Evolutionary conservation across 2,329 filamentous ascomycete genomes (phyloP).

Genomic region (Penicillium verrucosum): DNA sequence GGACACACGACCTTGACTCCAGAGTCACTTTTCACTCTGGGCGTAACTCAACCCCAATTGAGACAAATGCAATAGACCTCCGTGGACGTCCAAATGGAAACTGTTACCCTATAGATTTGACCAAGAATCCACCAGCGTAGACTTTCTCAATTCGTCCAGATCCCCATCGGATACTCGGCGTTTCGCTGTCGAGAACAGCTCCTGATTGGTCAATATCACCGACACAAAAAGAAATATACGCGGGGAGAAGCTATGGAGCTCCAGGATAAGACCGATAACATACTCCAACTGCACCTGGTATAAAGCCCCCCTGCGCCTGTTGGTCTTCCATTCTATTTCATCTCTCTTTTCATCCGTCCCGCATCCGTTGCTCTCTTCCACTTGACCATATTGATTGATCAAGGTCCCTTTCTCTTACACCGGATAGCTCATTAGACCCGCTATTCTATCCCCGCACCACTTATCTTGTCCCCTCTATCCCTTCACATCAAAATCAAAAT

Average conservation of each 20-base stretch:
- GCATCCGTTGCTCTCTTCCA: neutral
- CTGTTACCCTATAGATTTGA: constrained; percentile 12
- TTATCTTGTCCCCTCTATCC: neutral
- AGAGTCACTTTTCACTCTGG: neutral
- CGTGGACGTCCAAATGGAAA: constrained; percentile 1
- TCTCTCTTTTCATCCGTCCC: neutral
- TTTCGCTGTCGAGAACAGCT: neutral
- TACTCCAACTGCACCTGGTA: constrained; percentile 11
- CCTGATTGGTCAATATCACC: constrained; percentile 26
- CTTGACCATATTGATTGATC: neutral
- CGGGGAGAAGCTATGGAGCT: constrained; percentile 24
- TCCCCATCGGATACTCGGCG: constrained; percentile 18
- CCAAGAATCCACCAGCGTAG: constrained; percentile 17
- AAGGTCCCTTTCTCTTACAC: neutral
- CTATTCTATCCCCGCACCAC: constrained; percentile 4
- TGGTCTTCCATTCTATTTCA: neutral
- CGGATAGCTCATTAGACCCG: neutral
- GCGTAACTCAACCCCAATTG: neutral
- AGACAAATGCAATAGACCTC: neutral
- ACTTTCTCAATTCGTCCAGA: constrained; percentile 24
- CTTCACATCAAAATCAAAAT: constrained; percentile 24
- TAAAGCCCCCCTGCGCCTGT: constrained; percentile 20
- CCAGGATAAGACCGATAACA: constrained; percentile 18
- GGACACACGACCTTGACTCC: neutral
- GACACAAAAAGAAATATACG: constrained; percentile 23